phyloP scores from a whole-genome alignment of 768 basidiomycete species.

The Tylopilus plumbeoviolaceoides region DNA sequence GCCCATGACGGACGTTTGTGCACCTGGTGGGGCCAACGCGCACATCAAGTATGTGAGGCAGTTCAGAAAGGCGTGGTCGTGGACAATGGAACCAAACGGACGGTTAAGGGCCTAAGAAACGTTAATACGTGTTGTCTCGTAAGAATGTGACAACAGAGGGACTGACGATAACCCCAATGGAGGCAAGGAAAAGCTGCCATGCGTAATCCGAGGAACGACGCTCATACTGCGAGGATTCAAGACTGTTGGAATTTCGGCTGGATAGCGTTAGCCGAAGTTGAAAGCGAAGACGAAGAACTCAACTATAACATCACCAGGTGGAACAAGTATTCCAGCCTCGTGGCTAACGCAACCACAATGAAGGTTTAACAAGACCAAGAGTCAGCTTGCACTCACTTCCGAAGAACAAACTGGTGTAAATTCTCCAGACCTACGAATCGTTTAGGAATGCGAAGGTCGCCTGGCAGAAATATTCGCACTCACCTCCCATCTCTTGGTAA shows the following conservation, averaged over 20 bases:
- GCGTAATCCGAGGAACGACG: conserved; percentile 69
- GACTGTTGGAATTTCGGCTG: conserved; percentile 63
- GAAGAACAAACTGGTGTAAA: conserved; percentile 70
- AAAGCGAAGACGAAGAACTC: conserved; percentile 7
- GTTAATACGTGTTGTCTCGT: not conserved
- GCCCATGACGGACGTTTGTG: conserved; percentile 74
- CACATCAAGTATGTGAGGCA: conserved; percentile 68
- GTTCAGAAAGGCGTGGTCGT: conserved; percentile 63
- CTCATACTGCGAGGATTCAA: conserved; percentile 60
- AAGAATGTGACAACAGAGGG: not conserved
- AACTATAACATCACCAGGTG: conserved; percentile 44
- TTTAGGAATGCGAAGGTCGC: not conserved
- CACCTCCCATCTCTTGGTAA: conserved; percentile 52
- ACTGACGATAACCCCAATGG: conserved; percentile 58
- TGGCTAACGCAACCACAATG: conserved; percentile 17
- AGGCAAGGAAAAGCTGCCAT: conserved; percentile 63
- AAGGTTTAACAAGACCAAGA: not conserved
- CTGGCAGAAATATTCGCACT: conserved; percentile 1
- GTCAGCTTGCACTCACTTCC: conserved; percentile 42
- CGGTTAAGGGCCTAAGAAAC: conserved; percentile 47
- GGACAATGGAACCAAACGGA: conserved; percentile 53
- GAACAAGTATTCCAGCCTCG: conserved; percentile 35
- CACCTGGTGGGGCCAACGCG: conserved; percentile 57
- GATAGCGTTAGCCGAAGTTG: not conserved
- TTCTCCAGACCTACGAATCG: conserved; percentile 61